Conservation (phyloP, 495 filamentous ascomycete species). For the Elasticomyces elasticus region DNA sequence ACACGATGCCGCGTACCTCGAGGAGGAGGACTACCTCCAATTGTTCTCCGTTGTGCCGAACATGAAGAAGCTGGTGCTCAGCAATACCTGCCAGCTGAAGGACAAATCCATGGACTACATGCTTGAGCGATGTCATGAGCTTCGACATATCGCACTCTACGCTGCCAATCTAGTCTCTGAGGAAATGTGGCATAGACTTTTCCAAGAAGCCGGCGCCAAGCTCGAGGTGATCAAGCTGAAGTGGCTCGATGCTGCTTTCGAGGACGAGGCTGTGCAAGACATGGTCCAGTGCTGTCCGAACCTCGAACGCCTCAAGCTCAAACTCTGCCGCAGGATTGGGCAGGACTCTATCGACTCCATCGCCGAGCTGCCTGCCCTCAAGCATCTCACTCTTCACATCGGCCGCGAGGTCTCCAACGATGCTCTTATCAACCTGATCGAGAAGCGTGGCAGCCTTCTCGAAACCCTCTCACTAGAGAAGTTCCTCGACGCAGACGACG, state of each 20-base stretch:
- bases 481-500: slow-evolving; percentile 34
- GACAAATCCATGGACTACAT: slow-evolving; percentile 71
- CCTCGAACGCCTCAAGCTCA: slow-evolving; percentile 64
- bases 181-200: slow-evolving; percentile 55
- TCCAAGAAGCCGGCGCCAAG: slow-evolving; percentile 48
- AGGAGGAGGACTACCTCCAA: slow-evolving; percentile 62
- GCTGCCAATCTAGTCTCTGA: slow-evolving; percentile 72
- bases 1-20: slow-evolving; percentile 69
- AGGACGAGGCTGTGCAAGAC: slow-evolving; percentile 51
- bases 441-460: slow-evolving; percentile 48
- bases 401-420: slow-evolving; percentile 44
- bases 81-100: slow-evolving; percentile 80
- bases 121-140: slow-evolving; percentile 51
- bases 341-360: slow-evolving; percentile 43
- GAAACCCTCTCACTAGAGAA: slow-evolving; percentile 60
- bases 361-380: slow-evolving; percentile 45
- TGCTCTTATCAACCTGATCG: slow-evolving; percentile 50
- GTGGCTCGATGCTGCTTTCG: slow-evolving; percentile 60
- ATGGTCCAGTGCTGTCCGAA: slow-evolving; percentile 51
- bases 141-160: slow-evolving; percentile 57
- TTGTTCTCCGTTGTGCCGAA: slow-evolving; percentile 67
- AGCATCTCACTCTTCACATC: slow-evolving; percentile 64
- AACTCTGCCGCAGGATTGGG: slow-evolving; percentile 44
- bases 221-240: slow-evolving; percentile 60
- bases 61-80: slow-evolving; percentile 57